A percentile compares a stretch with the other conserved stretches of the same genome.
phyloP scores from a whole-genome alignment of 192 early-diverging fungal genomes.

The Piromyces sp. region DNA sequence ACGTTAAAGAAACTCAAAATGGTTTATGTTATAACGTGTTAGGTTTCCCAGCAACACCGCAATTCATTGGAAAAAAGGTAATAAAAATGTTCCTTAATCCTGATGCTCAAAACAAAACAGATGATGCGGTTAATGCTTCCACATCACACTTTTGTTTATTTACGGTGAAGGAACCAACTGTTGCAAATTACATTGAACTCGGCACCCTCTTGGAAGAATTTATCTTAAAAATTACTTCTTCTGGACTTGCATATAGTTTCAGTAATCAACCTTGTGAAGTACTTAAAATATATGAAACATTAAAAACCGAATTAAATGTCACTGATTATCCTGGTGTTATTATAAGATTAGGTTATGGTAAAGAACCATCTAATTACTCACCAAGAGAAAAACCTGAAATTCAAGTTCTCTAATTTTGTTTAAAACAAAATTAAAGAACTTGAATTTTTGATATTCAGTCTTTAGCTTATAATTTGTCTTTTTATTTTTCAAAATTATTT shows the following conservation, averaged over 20 bases:
- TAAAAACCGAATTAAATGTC: background rate
- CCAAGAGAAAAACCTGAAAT: background rate
- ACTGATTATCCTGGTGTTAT: background rate
- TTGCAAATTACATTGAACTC: background rate
- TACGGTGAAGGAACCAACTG: background rate
- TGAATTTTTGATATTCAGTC: no score
- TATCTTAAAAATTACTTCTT: background rate
- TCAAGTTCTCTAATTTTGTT: no score
- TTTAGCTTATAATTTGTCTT: no score
- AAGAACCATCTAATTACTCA: background rate
- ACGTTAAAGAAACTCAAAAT: background rate
- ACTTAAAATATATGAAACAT: background rate
- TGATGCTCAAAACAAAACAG: background rate
- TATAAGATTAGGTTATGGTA: background rate
- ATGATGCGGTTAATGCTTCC: background rate
- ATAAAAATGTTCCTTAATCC: background rate
- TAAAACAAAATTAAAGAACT: no score
- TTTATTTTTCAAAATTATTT: no score
- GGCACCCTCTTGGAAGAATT: background rate
- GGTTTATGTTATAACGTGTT: background rate
- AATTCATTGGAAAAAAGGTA: background rate
- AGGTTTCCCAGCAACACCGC: background rate
- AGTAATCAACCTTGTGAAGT: background rate
- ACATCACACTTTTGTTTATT: background rate
- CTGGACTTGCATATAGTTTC: background rate